Evolutionary conservation across 257 asterid genomes (phyloP), one percentile per base, ranked within the genome.

Genomic region (Solanum pinnatisectum): DNA sequence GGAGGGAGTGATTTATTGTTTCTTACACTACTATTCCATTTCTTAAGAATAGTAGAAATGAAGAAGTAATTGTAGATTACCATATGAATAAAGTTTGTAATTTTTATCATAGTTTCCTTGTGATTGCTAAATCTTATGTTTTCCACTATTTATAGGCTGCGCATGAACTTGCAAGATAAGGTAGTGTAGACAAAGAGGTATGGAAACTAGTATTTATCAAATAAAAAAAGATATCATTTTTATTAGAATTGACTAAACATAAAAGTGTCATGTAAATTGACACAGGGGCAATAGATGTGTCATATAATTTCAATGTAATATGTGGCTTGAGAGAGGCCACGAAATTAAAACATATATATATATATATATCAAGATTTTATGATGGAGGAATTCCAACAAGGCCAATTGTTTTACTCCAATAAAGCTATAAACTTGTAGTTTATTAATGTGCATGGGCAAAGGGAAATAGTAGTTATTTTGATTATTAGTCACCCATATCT

Each of bases 1-100:
- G 89, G 91, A 82, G 90, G 89, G 7, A 82, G 35, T 78, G 88
- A 6, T 37, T 81, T 85, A 42, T 60, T 70, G 22, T 22, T 84
- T 35, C 49, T 84, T 36, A 6, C 1, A 11, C 1, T 3, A 13
- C 7, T 14, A 18, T 1, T 27, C 27, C 85, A 67, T 27, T 30
- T 72, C 10, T 14, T 56, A 33, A 56, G 22, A 8, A 20, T 22
- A 20, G 9, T 8, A 12, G 27, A 46, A 46, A 46, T 33, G 36
- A 25, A 73, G n/a, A 74, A 27, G 60, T 52, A 5, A 52, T 16
- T 74, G 30, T n/a, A 73, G 82, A 36, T 33, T 5, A 72, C 18
- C 52, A 36, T 74, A 74, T 37, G 52, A 74, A 74, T 25, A 74
- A 74, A 44, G 18, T 74, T 36, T 36, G 30, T 5, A 18, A 74